Evolutionary conservation across 768 basidiomycete species (phyloP).

Genomic region (Hypsizygus marmoreus): DNA sequence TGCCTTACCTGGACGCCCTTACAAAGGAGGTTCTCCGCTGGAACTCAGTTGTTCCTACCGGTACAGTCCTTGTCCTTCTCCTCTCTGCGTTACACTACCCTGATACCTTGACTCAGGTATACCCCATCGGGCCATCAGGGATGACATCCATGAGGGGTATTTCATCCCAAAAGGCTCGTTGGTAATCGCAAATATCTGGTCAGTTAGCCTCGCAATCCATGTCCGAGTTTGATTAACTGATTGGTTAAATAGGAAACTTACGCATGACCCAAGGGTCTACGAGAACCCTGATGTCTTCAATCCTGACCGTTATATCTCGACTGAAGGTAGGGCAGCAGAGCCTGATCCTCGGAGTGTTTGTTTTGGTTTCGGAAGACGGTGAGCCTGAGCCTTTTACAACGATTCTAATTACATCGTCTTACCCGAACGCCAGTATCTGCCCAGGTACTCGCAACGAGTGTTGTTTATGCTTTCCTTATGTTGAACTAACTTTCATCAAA

Average conservation of each 20-base stretch:
- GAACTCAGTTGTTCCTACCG: constrained; percentile 45
- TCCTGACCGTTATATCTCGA: constrained; percentile 60
- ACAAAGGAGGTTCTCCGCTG: constrained; percentile 57
- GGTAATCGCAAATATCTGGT: constrained; percentile 56
- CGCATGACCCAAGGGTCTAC: constrained; percentile 57
- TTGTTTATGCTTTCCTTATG: constrained; percentile 1
- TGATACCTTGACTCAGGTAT: no score
- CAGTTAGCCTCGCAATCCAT: constrained; percentile 2
- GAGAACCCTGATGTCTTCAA: constrained; percentile 55
- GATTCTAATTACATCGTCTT: constrained; percentile 7
- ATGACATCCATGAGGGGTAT: constrained; percentile 64
- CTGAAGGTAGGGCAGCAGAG: constrained; percentile 43
- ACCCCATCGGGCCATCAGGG: constrained; percentile 58
- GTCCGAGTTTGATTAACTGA: constrained; percentile 14
- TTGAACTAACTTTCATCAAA: constrained; percentile 8
- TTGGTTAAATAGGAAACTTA: constrained; percentile 41
- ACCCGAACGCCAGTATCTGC: constrained; percentile 37
- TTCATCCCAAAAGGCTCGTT: constrained; percentile 61
- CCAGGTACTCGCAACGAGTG: constrained; percentile 38
- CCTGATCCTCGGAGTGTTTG: constrained; percentile 59
- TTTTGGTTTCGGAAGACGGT: constrained; percentile 75
- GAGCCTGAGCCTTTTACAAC: constrained; percentile 19
- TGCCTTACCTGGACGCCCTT: constrained; percentile 63
- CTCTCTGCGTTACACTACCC: no score
- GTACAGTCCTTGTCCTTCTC: no score